phyloP scores from a whole-genome alignment of 345 rosid species.

The Lepidium didymum region DNA sequence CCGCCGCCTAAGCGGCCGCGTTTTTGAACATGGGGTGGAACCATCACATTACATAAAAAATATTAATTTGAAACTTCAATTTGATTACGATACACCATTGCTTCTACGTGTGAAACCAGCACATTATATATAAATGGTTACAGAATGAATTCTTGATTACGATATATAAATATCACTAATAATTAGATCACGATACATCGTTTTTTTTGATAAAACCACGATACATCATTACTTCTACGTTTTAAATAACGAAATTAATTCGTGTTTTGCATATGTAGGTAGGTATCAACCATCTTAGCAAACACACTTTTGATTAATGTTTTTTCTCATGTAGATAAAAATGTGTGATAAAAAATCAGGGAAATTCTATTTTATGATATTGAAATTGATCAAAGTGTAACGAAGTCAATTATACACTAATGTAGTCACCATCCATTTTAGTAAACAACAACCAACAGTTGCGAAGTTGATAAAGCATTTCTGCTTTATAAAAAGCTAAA shows the following conservation, averaged over 20 bases:
- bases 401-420: slow-evolving; percentile 12
- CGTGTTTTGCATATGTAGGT: background rate
- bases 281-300: too few relatives aligned
- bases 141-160: too few relatives aligned
- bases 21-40: too few relatives aligned
- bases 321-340: too few relatives aligned
- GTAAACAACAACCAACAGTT: slow-evolving; percentile 13
- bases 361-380: background rate
- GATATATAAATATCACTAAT: too few relatives aligned
- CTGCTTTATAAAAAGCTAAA: slow-evolving; percentile 17
- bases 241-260: background rate
- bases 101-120: background rate
- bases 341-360: background rate
- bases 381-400: background rate
- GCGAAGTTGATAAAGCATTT: background rate
- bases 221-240: background rate
- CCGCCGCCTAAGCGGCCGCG: too few relatives aligned
- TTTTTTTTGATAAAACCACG: too few relatives aligned
- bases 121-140: background rate
- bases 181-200: too few relatives aligned
- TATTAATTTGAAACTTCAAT: too few relatives aligned
- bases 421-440: slow-evolving; percentile 21
- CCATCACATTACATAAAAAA: background rate
- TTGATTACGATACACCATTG: too few relatives aligned
- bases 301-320: too few relatives aligned